Percentiles rank a stretch among this genome's conserved stretches.
Evolutionary conservation across 75 land plant genomes (phyloP).

Genomic region (Larix kaempferi): DNA sequence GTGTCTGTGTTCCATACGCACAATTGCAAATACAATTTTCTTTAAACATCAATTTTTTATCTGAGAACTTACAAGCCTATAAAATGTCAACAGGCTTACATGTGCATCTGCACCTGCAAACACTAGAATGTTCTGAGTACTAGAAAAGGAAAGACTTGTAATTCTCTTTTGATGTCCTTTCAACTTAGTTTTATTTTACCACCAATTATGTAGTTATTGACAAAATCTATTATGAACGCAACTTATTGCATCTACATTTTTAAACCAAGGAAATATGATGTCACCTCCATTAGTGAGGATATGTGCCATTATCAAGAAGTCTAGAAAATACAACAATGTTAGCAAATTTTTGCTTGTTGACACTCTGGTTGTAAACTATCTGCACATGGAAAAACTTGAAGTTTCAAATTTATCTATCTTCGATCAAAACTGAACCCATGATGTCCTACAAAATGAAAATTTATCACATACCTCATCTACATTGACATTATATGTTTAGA

Average conservation of each 20-base stretch:
- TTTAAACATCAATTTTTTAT: constrained; percentile 17
- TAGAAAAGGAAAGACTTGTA: constrained; percentile 67
- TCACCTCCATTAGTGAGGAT: background rate
- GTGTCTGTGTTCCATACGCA: constrained; percentile 72
- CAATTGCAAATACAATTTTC: constrained; percentile 39
- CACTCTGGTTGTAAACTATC: background rate
- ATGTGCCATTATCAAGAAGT: background rate
- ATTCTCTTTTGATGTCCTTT: constrained; percentile 59
- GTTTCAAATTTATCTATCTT: constrained; percentile 6
- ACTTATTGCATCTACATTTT: background rate
- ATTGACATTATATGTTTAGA: constrained; percentile 50
- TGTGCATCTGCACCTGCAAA: constrained; percentile 72
- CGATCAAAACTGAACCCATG: constrained; percentile 27
- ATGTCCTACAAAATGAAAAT: background rate
- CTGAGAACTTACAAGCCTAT: background rate
- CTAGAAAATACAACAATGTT: background rate
- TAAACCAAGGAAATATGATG: background rate
- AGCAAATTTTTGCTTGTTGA: background rate
- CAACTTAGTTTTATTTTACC: constrained; percentile 37
- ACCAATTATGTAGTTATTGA: background rate
- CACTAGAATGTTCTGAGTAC: constrained; percentile 47
- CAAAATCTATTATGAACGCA: background rate
- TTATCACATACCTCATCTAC: constrained; percentile 33
- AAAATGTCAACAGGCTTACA: constrained; percentile 20
- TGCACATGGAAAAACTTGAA: background rate